phyloP scores from a whole-genome alignment of 331 rosid genomes.

The Saraca asoca region DNA sequence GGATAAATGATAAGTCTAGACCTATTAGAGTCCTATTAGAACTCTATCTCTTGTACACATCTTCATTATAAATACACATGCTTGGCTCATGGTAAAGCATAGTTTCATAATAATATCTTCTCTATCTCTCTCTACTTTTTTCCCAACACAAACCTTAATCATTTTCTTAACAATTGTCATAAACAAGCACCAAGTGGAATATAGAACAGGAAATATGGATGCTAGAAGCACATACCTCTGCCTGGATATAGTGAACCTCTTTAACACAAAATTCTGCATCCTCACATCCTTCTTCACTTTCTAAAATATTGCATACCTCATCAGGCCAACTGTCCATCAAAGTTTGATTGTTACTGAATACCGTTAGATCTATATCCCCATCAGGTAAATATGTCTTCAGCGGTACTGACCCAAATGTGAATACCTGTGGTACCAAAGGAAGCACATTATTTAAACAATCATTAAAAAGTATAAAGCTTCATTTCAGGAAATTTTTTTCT shows the following conservation, averaged over 20 bases:
- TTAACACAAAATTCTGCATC: conserved; percentile 61
- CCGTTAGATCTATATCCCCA: conserved; percentile 87
- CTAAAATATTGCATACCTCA: conserved; percentile 50
- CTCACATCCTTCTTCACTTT: conserved; percentile 53
- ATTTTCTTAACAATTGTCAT: too few relatives aligned
- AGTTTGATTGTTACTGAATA: conserved; percentile 49
- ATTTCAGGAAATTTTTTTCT: not conserved
- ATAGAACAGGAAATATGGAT: not conserved
- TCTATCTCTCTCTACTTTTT: too few relatives aligned
- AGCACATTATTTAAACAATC: conserved; percentile 4
- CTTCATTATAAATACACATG: too few relatives aligned
- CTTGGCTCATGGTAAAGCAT: too few relatives aligned
- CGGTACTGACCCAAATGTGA: conserved; percentile 81
- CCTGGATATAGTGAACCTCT: conserved; percentile 71
- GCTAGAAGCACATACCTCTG: conserved; percentile 61
- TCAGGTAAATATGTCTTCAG: conserved; percentile 88
- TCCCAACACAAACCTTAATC: too few relatives aligned
- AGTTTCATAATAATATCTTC: too few relatives aligned
- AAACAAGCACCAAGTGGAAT: not conserved
- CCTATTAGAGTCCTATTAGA: too few relatives aligned
- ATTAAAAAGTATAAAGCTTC: conserved; percentile 5
- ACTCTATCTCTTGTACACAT: too few relatives aligned
- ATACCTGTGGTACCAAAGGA: conserved; percentile 51
- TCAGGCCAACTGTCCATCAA: conserved; percentile 58
- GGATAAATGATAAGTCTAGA: too few relatives aligned